These are phyloP conservation scores for Penicillium glabrum DNA, from an alignment of 2,329 filamentous ascomycete species.

Conservation along the genomic window DNA sequence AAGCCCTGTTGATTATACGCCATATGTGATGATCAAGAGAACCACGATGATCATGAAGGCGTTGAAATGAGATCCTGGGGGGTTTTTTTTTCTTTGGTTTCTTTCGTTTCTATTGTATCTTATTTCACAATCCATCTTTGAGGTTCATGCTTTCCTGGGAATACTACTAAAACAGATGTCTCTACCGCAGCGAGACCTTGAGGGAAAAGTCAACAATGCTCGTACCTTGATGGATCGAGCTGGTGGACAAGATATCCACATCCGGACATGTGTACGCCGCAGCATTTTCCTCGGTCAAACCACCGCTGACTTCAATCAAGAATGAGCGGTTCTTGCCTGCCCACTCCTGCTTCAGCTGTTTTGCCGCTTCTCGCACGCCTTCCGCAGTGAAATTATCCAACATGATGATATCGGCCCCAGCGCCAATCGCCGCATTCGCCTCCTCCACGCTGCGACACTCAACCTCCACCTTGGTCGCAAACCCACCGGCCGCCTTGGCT, in stretches of 20 bases:
- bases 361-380: constrained; percentile 72
- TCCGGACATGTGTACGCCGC: constrained; percentile 70
- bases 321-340: constrained; percentile 68
- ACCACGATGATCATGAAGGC: constrained; percentile 19
- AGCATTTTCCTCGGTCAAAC: constrained; percentile 82
- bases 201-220: constrained; percentile 93
- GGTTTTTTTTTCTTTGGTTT: background rate
- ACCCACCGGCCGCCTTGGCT: constrained; percentile 81
- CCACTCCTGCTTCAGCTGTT: constrained; percentile 77
- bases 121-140: constrained; percentile 16
- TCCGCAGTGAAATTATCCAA: constrained; percentile 89
- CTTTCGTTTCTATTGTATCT: constrained; percentile 13
- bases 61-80: constrained; percentile 7
- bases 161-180: background rate
- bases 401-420: constrained; percentile 95
- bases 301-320: constrained; percentile 88
- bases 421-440: constrained; percentile 85
- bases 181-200: constrained; percentile 63
- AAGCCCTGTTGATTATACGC: background rate
- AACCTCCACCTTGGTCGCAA: constrained; percentile 92
- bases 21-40: constrained; percentile 14
- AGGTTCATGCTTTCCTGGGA: background rate
- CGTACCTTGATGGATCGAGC: constrained; percentile 94
- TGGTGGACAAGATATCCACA: constrained; percentile 94
- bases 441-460: constrained; percentile 87